Evolutionary conservation across 2,329 filamentous ascomycete species (phyloP), one percentile per base, ranked within the genome.

Genomic region (Nannizzia gypsea): DNA sequence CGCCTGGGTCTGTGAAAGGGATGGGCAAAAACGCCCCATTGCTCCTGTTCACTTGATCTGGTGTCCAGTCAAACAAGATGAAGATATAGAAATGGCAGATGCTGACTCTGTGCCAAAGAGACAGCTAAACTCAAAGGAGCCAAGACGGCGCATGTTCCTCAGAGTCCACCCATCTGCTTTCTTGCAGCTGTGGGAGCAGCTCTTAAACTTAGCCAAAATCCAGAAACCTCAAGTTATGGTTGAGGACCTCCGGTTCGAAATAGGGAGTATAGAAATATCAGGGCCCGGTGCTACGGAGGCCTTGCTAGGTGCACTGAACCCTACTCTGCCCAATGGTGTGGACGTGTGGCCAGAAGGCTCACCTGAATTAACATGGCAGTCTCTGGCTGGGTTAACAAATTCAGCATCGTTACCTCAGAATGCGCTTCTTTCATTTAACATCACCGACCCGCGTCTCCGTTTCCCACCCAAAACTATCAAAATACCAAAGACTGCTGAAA

Each of bases 151-250:
- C 63, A 69, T 89, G 0, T 83, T 92, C 60, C 72, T 96, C 57
- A 81, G 91, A 59, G 76, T 92, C 1, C 92, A 97, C 70, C 93
- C 93, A 1, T 86, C 90, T 20, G 86, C 87, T 73, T 74, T 88
- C 68, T 69, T 84, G 54, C 80, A 85, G 61, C 69, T 85, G 1
- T 88, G 85, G 85, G 78, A 80, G 56, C 79, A 85, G 64, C 61
- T 87, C 9, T 68, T 85, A 55, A 78, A 77, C 46, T 68, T 82
- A 4, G 79, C 81, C 1, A 87, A 85, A 66, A 74, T 79, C 15
- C 83, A 83, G 66, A 84, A 80, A 60, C 84, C 83, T n/a, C 73
- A 76, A 26, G 78, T 87, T 9, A 78, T 77, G 62, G 73, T 86
- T 13, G 83, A 87, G 66, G 86, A 89, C 67, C 72, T 89, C 36